These are phyloP conservation scores for Crucihimalaya himalaica DNA, from an alignment of 345 rosid species.

Conservation along the genomic window DNA sequence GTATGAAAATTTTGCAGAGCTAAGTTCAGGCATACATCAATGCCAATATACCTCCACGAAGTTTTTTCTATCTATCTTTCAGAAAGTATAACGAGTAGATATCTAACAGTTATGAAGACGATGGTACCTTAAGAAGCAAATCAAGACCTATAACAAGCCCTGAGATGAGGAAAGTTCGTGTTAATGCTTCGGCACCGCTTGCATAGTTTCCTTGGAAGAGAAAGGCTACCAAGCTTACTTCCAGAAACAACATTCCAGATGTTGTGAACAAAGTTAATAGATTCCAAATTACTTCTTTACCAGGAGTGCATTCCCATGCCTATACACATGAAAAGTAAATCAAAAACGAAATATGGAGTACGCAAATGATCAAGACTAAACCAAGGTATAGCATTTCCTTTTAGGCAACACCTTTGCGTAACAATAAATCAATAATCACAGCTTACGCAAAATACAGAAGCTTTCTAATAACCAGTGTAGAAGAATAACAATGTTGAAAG, in stretches of 20 bases:
- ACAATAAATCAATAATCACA: background rate
- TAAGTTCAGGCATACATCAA: background rate
- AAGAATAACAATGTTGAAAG: background rate
- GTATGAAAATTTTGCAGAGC: background rate
- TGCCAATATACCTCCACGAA: background rate
- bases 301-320: conserved; percentile 91
- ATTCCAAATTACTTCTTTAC: conserved; percentile 86
- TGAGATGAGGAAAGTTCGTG: conserved; percentile 78
- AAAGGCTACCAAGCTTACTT: conserved; percentile 95
- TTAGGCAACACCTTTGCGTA: background rate
- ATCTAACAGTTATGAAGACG: conserved; percentile 11
- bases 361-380: background rate
- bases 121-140: conserved; percentile 79
- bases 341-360: background rate
- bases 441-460: conserved; percentile 2
- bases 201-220: conserved; percentile 88
- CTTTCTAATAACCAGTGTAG: background rate
- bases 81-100: background rate
- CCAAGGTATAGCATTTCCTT: background rate
- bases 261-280: conserved; percentile 73
- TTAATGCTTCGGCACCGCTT: conserved; percentile 80
- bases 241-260: conserved; percentile 90
- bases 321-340: conserved; percentile 17
- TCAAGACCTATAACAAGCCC: conserved; percentile 84
- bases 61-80: background rate